Evolutionary conservation across 441 rosid genomes (phyloP).

Genomic region (Melastoma candidum): DNA sequence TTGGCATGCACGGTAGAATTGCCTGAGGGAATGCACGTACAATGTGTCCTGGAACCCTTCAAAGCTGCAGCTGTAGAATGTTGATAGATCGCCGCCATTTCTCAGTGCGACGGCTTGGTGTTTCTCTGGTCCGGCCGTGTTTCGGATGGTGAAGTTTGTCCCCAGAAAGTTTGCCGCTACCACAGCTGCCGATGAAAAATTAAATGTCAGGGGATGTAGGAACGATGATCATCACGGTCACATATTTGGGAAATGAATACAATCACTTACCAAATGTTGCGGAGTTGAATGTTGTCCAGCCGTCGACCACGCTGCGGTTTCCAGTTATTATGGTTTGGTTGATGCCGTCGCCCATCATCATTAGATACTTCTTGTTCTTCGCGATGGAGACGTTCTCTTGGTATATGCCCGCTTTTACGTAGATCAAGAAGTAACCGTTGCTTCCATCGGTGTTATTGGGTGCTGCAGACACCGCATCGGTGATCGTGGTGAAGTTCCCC

Average conservation of each 20-base stretch:
- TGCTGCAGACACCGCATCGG: conserved; percentile 58
- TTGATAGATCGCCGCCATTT: conserved; percentile 27
- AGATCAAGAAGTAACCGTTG: conserved; percentile 71
- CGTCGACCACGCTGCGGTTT: conserved; percentile 67
- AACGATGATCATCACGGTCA: not conserved
- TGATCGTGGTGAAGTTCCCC: conserved; percentile 69
- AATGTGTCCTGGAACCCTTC: not conserved
- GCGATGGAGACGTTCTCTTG: conserved; percentile 67
- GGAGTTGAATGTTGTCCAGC: conserved; percentile 90
- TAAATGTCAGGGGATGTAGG: not conserved
- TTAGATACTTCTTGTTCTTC: conserved; percentile 58
- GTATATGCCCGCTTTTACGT: conserved; percentile 54
- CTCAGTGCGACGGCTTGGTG: conserved; percentile 69
- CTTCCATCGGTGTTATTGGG: conserved; percentile 53
- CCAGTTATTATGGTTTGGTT: conserved; percentile 80
- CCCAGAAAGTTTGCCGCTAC: conserved; percentile 42
- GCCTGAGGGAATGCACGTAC: conserved; percentile 3
- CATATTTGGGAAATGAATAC: no score
- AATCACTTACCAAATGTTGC: conserved; percentile 34
- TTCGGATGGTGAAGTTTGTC: conserved; percentile 13
- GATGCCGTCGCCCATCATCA: conserved; percentile 91
- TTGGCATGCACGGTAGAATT: conserved; percentile 11
- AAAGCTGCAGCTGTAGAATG: conserved; percentile 10
- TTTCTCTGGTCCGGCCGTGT: conserved; percentile 67
- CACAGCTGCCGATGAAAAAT: conserved; percentile 30